Evolutionary conservation across 257 asterid genomes (phyloP).

Genomic region (Ehretia macrophylla): DNA sequence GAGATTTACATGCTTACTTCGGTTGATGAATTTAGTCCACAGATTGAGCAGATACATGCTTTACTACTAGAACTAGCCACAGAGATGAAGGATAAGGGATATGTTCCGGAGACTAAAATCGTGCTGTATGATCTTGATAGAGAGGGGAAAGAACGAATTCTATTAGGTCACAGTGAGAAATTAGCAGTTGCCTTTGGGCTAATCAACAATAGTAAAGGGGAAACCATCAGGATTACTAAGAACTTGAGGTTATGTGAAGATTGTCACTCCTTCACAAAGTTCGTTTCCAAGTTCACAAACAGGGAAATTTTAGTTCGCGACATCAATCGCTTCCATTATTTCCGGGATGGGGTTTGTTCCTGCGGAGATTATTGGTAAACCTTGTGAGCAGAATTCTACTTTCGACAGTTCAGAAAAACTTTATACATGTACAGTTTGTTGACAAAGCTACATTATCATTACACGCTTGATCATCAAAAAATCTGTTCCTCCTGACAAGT

Average conservation of each 20-base stretch:
- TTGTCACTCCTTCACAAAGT: slow-evolving; percentile 78
- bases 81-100: slow-evolving; percentile 77
- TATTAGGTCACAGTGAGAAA: slow-evolving; percentile 88
- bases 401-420: neutral
- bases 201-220: slow-evolving; percentile 67
- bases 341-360: slow-evolving; percentile 72
- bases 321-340: slow-evolving; percentile 70
- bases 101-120: slow-evolving; percentile 65
- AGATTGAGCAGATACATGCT: slow-evolving; percentile 69
- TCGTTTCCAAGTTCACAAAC: slow-evolving; percentile 50
- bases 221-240: slow-evolving; percentile 75
- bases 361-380: slow-evolving; percentile 79
- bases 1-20: slow-evolving; percentile 49
- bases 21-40: slow-evolving; percentile 72
- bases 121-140: slow-evolving; percentile 70
- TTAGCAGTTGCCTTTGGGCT: slow-evolving; percentile 85
- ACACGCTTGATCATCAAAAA: neutral
- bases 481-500: neutral
- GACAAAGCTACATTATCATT: neutral
- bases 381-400: neutral
- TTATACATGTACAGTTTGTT: slow-evolving; percentile 8
- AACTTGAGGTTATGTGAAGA: slow-evolving; percentile 85
- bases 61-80: slow-evolving; percentile 45
- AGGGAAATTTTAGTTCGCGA: slow-evolving; percentile 77
- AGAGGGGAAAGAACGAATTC: slow-evolving; percentile 60